Evolutionary conservation across 371 early-diverging fungal genomes (phyloP).

Genomic region (Circinella umbellata): DNA sequence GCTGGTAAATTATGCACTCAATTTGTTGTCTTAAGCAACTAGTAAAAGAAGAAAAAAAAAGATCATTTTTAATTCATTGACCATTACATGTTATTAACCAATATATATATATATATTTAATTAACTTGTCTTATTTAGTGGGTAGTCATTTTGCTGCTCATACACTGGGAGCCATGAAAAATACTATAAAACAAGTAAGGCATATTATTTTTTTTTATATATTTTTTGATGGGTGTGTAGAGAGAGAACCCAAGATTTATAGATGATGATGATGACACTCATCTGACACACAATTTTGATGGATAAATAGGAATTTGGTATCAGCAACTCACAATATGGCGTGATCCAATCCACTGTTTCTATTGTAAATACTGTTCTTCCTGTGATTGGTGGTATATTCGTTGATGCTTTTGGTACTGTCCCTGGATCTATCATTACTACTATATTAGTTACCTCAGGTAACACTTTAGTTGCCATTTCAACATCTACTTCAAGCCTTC

Average conservation of each 20-base stretch:
- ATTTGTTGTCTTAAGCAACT: not conserved
- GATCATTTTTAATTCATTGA: too few relatives aligned
- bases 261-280: not conserved
- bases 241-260: too few relatives aligned
- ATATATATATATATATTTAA: too few relatives aligned
- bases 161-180: constrained; percentile 73
- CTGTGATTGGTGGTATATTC: constrained; percentile 74
- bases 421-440: constrained; percentile 69
- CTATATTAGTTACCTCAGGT: constrained; percentile 63
- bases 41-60: too few relatives aligned
- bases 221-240: too few relatives aligned
- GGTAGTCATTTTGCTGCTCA: constrained; percentile 80
- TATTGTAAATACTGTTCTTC: constrained; percentile 73
- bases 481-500: constrained; percentile 53
- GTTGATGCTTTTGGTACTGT: constrained; percentile 74
- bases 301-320: constrained; percentile 60
- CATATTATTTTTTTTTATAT: too few relatives aligned
- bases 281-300: not conserved
- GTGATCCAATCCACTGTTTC: constrained; percentile 73
- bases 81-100: too few relatives aligned
- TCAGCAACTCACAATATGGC: constrained; percentile 74
- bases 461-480: constrained; percentile 68
- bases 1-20: constrained; percentile 49
- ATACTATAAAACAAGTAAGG: constrained; percentile 66
- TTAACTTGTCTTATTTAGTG: constrained; percentile 40